Conservation (phyloP, 768 basidiomycete species). For the Mrakia hoshinonis region DNA sequence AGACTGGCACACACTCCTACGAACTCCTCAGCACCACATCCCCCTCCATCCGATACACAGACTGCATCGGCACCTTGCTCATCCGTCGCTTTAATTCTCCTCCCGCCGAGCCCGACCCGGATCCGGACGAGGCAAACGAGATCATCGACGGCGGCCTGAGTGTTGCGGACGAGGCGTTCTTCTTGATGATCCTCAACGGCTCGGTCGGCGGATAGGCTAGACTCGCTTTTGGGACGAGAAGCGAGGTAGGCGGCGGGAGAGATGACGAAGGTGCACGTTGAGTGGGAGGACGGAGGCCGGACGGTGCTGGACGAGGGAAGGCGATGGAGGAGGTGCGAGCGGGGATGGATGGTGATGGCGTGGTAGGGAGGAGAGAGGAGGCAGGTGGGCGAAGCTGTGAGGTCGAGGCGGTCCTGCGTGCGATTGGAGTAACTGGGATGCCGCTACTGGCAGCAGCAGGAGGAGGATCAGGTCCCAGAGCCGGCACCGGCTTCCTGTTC, state of each 20-base stretch:
- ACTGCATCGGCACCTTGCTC: background rate
- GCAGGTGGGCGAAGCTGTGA: background rate
- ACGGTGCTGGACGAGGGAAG: background rate
- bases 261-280: background rate
- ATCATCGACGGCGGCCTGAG: background rate
- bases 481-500: background rate
- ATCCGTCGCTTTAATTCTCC: background rate
- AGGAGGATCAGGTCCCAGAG: background rate
- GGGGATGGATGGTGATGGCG: too few relatives aligned
- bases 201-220: background rate
- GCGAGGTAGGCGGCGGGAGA: background rate
- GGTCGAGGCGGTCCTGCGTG: background rate
- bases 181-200: background rate
- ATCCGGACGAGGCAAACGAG: background rate
- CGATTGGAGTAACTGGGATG: background rate
- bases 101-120: background rate
- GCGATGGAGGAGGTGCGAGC: background rate
- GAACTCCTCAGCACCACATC: background rate
- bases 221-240: background rate
- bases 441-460: background rate
- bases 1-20: background rate
- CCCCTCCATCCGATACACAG: background rate
- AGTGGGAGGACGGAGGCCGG: background rate
- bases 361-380: background rate
- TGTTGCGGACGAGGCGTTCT: background rate